These are phyloP conservation scores for Coleophoma crateriformis DNA, from an alignment of 2,329 filamentous ascomycete genomes.

Conservation along the genomic window DNA sequence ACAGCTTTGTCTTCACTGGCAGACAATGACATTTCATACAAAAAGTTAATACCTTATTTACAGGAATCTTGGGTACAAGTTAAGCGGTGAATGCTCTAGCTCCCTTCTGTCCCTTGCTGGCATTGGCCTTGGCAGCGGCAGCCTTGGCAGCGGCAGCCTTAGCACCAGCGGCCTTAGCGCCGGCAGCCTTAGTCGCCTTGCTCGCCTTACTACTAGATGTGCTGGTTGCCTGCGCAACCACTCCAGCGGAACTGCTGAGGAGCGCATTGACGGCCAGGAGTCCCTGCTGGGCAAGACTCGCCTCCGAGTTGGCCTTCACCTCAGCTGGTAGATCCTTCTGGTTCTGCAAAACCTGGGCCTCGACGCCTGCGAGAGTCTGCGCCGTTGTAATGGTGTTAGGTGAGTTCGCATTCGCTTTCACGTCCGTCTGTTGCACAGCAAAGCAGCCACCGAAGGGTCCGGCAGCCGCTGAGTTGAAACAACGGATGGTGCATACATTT, in stretches of 20 bases:
- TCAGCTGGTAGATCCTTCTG: slow-evolving; percentile 28
- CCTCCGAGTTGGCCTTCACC: slow-evolving; percentile 28
- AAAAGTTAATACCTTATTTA: too few relatives aligned
- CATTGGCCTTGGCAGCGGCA: not conserved
- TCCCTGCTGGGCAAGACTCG: slow-evolving; percentile 6
- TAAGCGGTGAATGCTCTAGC: not conserved
- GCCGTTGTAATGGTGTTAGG: slow-evolving; percentile 20
- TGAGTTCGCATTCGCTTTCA: not conserved
- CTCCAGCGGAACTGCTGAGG: slow-evolving; percentile 5
- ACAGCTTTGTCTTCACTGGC: too few relatives aligned
- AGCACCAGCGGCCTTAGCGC: not conserved
- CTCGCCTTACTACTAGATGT: not conserved
- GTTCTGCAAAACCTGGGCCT: slow-evolving; percentile 28
- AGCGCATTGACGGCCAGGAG: slow-evolving; percentile 23
- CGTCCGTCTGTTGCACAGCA: slow-evolving; percentile 23
- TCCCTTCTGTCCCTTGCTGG: not conserved
- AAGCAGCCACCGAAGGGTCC: slow-evolving; percentile 21
- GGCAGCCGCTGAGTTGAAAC: slow-evolving; percentile 15
- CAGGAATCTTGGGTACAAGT: not conserved
- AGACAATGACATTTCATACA: too few relatives aligned
- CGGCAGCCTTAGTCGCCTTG: not conserved
- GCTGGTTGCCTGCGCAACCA: not conserved
- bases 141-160: not conserved
- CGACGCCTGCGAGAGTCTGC: slow-evolving; percentile 26
- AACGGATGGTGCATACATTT: slow-evolving; percentile 19